phyloP scores from a whole-genome alignment of 2,329 filamentous ascomycete species.

The Beauveria rudraprayagi region DNA sequence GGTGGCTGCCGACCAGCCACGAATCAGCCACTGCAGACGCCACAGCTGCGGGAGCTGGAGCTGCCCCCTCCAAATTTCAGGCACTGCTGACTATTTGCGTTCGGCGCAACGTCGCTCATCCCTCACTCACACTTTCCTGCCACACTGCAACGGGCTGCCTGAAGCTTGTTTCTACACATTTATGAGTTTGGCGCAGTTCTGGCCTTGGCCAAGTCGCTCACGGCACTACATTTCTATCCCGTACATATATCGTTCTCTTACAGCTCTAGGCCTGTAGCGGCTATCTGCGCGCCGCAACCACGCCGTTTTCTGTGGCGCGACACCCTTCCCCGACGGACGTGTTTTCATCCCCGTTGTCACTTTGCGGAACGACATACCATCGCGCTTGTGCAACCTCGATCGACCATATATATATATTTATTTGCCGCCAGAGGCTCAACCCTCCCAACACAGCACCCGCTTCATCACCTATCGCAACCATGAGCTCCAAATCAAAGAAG shows the following conservation, averaged over 20 bases:
- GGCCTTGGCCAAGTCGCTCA: neutral
- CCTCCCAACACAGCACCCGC: neutral
- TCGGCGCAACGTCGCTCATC: too few species aligned
- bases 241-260: neutral
- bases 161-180: neutral
- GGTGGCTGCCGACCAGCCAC: too few species aligned
- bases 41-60: too few species aligned
- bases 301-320: neutral
- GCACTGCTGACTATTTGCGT: too few species aligned
- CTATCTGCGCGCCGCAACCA: neutral
- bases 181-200: neutral
- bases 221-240: neutral
- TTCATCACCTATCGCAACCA: conserved; percentile 6
- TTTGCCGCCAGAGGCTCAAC: neutral
- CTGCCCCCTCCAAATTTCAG: too few species aligned
- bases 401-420: neutral
- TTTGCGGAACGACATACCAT: neutral
- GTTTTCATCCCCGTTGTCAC: neutral
- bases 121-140: neutral
- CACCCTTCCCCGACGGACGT: neutral
- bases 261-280: neutral
- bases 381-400: neutral
- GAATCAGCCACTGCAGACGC: too few species aligned
- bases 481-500: conserved; percentile 36
- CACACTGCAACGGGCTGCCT: neutral